phyloP scores from a whole-genome alignment of 2,329 filamentous ascomycete genomes.

The Pseudocercospora macadamiae region DNA sequence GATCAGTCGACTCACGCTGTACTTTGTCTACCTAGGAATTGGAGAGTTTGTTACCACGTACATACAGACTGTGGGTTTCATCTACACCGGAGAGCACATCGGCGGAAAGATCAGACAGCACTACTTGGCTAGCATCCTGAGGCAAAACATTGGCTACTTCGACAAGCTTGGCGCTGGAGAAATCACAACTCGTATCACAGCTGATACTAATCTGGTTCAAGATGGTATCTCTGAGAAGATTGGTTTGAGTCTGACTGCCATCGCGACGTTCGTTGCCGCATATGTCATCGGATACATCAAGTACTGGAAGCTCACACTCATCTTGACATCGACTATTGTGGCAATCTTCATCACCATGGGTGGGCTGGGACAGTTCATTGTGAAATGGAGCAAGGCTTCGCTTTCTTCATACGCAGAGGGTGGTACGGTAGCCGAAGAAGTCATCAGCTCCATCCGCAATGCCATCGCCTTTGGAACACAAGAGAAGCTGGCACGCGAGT shows the following conservation, averaged over 20 bases:
- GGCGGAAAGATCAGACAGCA: slow-evolving; percentile 64
- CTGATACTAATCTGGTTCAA: slow-evolving; percentile 90
- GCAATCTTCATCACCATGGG: slow-evolving; percentile 80
- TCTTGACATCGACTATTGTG: slow-evolving; percentile 78
- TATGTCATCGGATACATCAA: slow-evolving; percentile 90
- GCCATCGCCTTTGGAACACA: slow-evolving; percentile 92
- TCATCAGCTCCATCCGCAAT: slow-evolving; percentile 90
- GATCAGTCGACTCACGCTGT: slow-evolving; percentile 69
- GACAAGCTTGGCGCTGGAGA: slow-evolving; percentile 92
- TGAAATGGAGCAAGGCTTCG: slow-evolving; percentile 78
- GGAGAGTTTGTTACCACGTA: slow-evolving; percentile 79
- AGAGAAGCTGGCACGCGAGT: slow-evolving; percentile 84
- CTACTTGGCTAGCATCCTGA: slow-evolving; percentile 81
- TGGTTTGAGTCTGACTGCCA: slow-evolving; percentile 71
- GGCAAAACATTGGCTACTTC: slow-evolving; percentile 89
- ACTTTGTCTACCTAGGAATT: slow-evolving; percentile 83
- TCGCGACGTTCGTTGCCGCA: slow-evolving; percentile 82
- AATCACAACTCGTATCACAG: slow-evolving; percentile 90
- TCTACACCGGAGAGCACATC: slow-evolving; percentile 62
- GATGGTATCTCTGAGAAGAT: slow-evolving; percentile 93
- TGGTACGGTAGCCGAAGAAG: slow-evolving; percentile 89
- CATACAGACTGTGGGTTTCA: slow-evolving; percentile 82
- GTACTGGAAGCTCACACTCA: slow-evolving; percentile 91
- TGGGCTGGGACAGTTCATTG: slow-evolving; percentile 70
- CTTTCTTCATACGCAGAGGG: slow-evolving; percentile 80